Evolutionary conservation across 768 basidiomycete species (phyloP).

Genomic region (Daedaleopsis nitida): DNA sequence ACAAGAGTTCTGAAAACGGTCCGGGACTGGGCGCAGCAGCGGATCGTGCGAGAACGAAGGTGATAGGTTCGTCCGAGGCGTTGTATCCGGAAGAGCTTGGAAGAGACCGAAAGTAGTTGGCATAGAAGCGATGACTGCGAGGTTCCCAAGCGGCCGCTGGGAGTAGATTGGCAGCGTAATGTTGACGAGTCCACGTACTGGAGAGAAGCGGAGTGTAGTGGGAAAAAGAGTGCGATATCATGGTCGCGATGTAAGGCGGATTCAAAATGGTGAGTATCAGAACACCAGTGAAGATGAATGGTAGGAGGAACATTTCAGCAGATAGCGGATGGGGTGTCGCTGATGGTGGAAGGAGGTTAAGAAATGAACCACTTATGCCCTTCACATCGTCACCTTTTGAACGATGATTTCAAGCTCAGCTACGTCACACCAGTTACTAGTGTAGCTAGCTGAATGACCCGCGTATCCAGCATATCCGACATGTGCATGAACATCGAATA

Average conservation of each 20-base stretch:
- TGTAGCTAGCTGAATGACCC: background rate
- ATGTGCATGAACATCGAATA: too few relatives aligned
- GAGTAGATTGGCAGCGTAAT: background rate
- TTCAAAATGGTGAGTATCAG: slow-evolving; percentile 14
- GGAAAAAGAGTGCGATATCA: slow-evolving; percentile 7
- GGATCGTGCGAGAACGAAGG: background rate
- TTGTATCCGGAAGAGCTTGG: background rate
- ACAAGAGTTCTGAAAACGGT: too few relatives aligned
- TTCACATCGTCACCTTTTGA: background rate
- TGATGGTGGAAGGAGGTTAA: background rate
- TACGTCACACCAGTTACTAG: background rate
- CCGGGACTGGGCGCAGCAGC: too few relatives aligned
- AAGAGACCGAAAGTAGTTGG: background rate
- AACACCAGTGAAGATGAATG: slow-evolving; percentile 10
- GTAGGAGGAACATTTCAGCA: slow-evolving; percentile 9
- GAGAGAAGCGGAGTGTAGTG: slow-evolving; percentile 1
- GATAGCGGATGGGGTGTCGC: background rate
- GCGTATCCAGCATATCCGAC: too few relatives aligned
- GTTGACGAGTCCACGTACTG: background rate
- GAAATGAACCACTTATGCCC: background rate
- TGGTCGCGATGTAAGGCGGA: slow-evolving; percentile 10
- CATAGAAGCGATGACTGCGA: background rate
- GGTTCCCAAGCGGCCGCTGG: background rate
- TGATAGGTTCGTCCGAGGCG: background rate
- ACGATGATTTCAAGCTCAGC: background rate